phyloP scores from a whole-genome alignment of 2,329 filamentous ascomycete genomes.

The Fragosphaeria purpurea region DNA sequence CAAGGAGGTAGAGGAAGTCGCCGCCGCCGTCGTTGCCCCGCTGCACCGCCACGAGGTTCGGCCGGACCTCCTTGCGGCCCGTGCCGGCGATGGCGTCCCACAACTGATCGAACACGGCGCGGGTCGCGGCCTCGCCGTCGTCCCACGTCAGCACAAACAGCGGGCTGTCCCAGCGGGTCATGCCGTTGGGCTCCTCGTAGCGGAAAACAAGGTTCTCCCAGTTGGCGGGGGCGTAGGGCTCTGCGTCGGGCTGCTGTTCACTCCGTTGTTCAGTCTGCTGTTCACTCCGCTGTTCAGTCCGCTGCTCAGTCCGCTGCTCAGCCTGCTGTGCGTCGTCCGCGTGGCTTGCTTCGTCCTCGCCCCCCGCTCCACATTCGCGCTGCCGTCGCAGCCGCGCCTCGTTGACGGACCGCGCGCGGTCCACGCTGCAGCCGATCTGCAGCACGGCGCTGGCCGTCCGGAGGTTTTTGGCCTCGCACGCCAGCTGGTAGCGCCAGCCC shows the following conservation, averaged over 20 bases:
- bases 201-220: slow-evolving; percentile 74
- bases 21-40: slow-evolving; percentile 51
- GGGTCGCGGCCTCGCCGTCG: slow-evolving; percentile 52
- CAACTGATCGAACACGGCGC: slow-evolving; percentile 50
- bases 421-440: slow-evolving; percentile 47
- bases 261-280: neutral
- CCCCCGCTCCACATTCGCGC: slow-evolving; percentile 14
- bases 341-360: neutral
- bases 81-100: slow-evolving; percentile 66
- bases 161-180: slow-evolving; percentile 76
- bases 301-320: neutral
- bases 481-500: slow-evolving; percentile 77
- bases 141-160: slow-evolving; percentile 72
- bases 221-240: slow-evolving; percentile 45
- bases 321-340: slow-evolving; percentile 16
- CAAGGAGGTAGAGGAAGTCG: slow-evolving; percentile 72
- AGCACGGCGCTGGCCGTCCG: slow-evolving; percentile 67
- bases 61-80: slow-evolving; percentile 50
- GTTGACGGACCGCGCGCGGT: slow-evolving; percentile 50
- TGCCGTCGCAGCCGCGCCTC: slow-evolving; percentile 35
- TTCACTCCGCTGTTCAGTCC: neutral
- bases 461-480: slow-evolving; percentile 74
- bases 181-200: slow-evolving; percentile 78
- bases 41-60: slow-evolving; percentile 66
- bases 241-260: slow-evolving; percentile 14